Base-by-base conservation (phyloP, 2,329 filamentous ascomycete species). In the Monilinia vaccinii-corymbosi region DNA sequence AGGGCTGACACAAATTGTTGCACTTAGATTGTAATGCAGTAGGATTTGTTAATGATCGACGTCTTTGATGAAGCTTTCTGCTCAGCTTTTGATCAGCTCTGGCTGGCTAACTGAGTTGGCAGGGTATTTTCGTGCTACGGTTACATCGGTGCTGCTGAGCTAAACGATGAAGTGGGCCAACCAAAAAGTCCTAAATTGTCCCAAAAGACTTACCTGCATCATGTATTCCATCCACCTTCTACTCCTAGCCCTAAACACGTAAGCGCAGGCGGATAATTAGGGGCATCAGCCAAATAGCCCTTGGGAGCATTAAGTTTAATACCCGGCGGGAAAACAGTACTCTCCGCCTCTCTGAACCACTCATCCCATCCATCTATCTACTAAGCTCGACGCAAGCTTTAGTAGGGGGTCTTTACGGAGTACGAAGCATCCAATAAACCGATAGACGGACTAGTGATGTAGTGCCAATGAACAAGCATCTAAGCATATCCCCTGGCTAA, bases 301-400 rank as follows among this genome's bases (percentile, higher is more conserved):
- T 64, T 63, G 45, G 74, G 62, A 1, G 70, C 67, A 23, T n/a
- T n/a, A n/a, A n/a, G n/a, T n/a, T 68, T 57, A 46, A 78, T 72
- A 2, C 74, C 76, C 8, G 76, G 76, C 28, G 74, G 71, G 65
- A 78, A 78, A 69, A 78, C n/a, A 77, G 58, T 78, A 78, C 60
- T 78, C 76, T 5, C 76, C 76, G 16, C 76, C 76, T 32, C 67
- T 71, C 0, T 73, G 70, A 38, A 75, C 65, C 3, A 78, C 76
- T n/a, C n/a, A n/a, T n/a, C n/a, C n/a, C n/a, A n/a, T n/a, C 72
- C 76, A 78, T 56, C 67, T 67, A 31, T 61, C 55, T n/a, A n/a
- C n/a, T n/a, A 49, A 65, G 63, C 40, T 69, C 63, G n/a, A 65
- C 25, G n/a, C 72, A 47, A 28, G 60, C 61, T 14, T 66, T 60